Evolutionary conservation across 1,139 yeast species (phyloP).

Genomic region (Petasospora fabianii): DNA sequence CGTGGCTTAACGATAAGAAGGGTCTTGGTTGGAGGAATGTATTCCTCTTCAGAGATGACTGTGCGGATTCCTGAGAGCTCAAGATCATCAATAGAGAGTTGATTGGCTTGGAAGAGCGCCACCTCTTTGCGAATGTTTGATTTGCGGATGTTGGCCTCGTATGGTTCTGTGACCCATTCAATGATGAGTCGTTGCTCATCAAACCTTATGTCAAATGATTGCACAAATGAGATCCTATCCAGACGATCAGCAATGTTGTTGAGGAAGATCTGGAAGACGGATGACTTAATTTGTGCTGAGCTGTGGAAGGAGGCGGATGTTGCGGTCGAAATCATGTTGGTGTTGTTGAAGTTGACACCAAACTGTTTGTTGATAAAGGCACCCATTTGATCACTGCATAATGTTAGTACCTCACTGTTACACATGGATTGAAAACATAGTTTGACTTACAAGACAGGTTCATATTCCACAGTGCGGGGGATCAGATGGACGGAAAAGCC

Average conservation of each 20-base stretch:
- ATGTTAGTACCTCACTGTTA: background rate
- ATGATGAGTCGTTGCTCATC: slow-evolving; percentile 12
- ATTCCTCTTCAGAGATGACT: slow-evolving; percentile 14
- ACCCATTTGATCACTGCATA: slow-evolving; percentile 18
- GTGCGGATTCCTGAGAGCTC: slow-evolving; percentile 24
- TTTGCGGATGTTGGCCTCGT: slow-evolving; percentile 13
- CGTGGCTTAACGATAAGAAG: slow-evolving; percentile 23
- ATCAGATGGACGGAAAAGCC: slow-evolving; percentile 22
- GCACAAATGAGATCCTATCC: slow-evolving; percentile 18
- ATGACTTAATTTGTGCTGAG: slow-evolving; percentile 10
- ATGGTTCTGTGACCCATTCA: slow-evolving; percentile 22
- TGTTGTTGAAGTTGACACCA: slow-evolving; percentile 13
- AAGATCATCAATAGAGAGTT: slow-evolving; percentile 15
- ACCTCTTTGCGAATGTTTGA: slow-evolving; percentile 20
- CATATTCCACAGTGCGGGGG: slow-evolving; percentile 19
- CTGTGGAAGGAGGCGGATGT: slow-evolving; percentile 24
- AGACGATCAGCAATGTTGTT: slow-evolving; percentile 11
- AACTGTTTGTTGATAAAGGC: slow-evolving; percentile 12
- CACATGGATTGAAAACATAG: background rate
- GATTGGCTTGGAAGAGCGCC: slow-evolving; percentile 20
- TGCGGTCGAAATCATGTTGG: slow-evolving; percentile 20
- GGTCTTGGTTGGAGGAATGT: slow-evolving; percentile 23
- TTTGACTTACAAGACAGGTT: slow-evolving; percentile 15
- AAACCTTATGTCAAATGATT: slow-evolving; percentile 21
- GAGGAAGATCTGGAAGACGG: slow-evolving; percentile 18